Base-by-base conservation (phyloP, 768 basidiomycete species). In the Hypsizygus marmoreus region DNA sequence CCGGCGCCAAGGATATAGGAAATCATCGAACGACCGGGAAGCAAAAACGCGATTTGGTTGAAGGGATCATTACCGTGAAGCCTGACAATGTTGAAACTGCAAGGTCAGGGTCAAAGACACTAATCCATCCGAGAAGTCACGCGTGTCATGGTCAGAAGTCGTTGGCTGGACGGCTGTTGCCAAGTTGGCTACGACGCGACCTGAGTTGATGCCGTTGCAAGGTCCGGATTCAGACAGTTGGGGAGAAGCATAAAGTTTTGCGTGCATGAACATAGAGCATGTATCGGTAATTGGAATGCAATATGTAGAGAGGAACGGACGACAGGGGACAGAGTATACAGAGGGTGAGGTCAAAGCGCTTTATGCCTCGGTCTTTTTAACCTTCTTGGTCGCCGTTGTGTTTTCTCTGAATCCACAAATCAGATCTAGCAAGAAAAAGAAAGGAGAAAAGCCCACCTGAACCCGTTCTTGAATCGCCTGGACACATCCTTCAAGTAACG, bases 381-480 rank as follows among this genome's bases (percentile, higher is more conserved):
- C 33, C 53, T 37, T 54, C 53, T 59, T 59, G 26, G 48, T 54
- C 20, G 57, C 57, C 26, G 43, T 48, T 8, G 57, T 59, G 50
- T 59, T 59, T 45, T 59, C 57, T 34, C 57, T 59, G 29, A 8
- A 19, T 12, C 10, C 30, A n/a, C 24, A 28, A 17, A 31, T 43
- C 20, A 29, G 7, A 13, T 6, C 4, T 4, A 6, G 19, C 19
- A 32, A 20, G 10, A 30, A 20, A 1, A n/a, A 11, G 16, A 25
- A 16, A 28, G 17, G 17, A 17, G 20, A 16, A 1, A 8, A 29
- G 46, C 79, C 40, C 49, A 90, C 91, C 88, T 83, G 84, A 95
- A 97, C 45, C 95, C 93, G 66, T 97, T 97, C 86, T 98, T 98
- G 88, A 97, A 98, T 58, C 92, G 82, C 67, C 95, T 83, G 60